phyloP scores from a whole-genome alignment of 2,329 filamentous ascomycete genomes.

The Colletotrichum aenigma region DNA sequence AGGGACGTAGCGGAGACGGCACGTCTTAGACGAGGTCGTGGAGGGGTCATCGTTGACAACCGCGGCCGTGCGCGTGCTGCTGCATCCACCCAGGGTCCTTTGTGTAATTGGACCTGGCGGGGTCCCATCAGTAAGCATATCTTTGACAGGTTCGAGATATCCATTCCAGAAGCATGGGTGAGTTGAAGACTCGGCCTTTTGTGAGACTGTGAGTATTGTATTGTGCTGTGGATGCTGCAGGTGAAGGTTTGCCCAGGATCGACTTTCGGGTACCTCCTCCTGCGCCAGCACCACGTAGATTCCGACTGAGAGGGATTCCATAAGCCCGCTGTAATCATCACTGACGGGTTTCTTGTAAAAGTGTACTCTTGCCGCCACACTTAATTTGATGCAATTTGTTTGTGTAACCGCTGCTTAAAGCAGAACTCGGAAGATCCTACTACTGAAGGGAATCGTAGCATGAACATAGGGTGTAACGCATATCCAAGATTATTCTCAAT shows the following conservation, averaged over 20 bases:
- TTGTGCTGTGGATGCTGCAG: background rate
- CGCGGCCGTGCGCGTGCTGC: background rate
- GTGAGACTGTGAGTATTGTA: background rate
- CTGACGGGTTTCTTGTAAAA: background rate
- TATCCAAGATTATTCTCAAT: background rate
- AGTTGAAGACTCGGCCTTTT: background rate
- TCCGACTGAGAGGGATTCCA: background rate
- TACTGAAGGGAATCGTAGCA: background rate
- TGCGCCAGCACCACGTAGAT: background rate
- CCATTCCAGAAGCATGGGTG: background rate
- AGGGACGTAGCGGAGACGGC: background rate
- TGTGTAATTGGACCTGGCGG: background rate
- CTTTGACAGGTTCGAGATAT: background rate
- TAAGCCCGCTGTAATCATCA: background rate
- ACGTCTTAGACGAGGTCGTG: background rate
- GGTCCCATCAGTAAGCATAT: background rate
- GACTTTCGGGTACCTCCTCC: background rate
- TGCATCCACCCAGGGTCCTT: background rate
- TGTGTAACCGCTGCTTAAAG: background rate
- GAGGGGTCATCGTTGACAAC: background rate
- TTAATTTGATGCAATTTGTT: background rate
- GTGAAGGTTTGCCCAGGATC: background rate
- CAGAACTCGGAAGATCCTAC: too few species aligned
- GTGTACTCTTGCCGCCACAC: background rate
- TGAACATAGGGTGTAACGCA: background rate